phyloP scores from a whole-genome alignment of 208 protist genomes.

The Trypanosomatidae sp. region DNA sequence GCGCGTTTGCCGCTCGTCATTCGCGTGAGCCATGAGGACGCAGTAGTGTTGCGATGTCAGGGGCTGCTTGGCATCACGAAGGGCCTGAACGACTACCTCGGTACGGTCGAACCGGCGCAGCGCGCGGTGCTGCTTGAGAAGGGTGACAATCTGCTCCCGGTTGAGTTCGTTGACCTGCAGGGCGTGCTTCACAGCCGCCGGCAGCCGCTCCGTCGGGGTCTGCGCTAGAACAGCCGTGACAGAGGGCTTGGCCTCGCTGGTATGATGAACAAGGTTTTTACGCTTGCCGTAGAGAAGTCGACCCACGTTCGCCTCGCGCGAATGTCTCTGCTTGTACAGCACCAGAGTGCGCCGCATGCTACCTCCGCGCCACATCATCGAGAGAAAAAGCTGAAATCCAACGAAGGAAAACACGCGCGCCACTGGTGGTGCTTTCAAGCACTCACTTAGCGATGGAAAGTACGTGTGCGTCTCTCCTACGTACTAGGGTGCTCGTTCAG shows the following conservation, averaged over 20 bases:
- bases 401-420: not conserved
- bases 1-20: slow-evolving; percentile 59
- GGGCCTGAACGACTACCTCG: slow-evolving; percentile 48
- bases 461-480: not conserved
- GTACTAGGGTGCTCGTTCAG: not conserved
- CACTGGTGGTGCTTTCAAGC: not conserved
- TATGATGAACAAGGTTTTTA: slow-evolving; percentile 59
- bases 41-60: slow-evolving; percentile 76
- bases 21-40: slow-evolving; percentile 84
- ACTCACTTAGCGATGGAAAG: not conserved
- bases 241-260: slow-evolving; percentile 54
- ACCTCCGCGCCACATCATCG: slow-evolving; percentile 4
- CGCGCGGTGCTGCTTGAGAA: slow-evolving; percentile 65
- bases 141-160: slow-evolving; percentile 38
- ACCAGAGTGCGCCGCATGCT: slow-evolving; percentile 11
- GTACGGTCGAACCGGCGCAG: slow-evolving; percentile 79
- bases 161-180: slow-evolving; percentile 51
- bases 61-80: slow-evolving; percentile 33
- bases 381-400: not conserved
- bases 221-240: slow-evolving; percentile 43
- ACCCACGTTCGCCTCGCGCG: slow-evolving; percentile 42
- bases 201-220: slow-evolving; percentile 41
- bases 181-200: slow-evolving; percentile 43
- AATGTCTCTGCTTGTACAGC: slow-evolving; percentile 7
- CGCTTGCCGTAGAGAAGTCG: slow-evolving; percentile 85